Conservation (phyloP, 2,329 filamentous ascomycete genomes). For the Parafenestella ontariensis region DNA sequence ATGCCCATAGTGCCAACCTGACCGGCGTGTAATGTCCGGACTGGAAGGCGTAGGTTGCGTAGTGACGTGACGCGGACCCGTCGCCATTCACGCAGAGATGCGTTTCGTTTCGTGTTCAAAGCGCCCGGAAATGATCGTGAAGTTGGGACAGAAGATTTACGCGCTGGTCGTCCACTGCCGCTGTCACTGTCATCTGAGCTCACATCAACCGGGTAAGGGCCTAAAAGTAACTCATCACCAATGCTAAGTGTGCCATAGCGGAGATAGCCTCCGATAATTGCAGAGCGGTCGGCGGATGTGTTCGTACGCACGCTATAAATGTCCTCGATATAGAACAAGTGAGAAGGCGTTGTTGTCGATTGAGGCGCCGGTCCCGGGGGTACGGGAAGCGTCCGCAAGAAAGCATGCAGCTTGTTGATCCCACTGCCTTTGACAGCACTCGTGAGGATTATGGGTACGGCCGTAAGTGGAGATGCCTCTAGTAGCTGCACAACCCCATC, state of each 20-base stretch:
- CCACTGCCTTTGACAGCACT: slow-evolving; percentile 86
- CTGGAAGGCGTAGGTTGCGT: slow-evolving; percentile 84
- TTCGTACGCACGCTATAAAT: slow-evolving; percentile 71
- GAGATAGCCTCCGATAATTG: slow-evolving; percentile 85
- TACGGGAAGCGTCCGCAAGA: slow-evolving; percentile 75
- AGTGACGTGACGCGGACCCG: slow-evolving; percentile 82
- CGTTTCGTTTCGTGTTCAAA: slow-evolving; percentile 36
- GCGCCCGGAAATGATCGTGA: slow-evolving; percentile 59
- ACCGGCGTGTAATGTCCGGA: slow-evolving; percentile 74
- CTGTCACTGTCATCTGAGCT: slow-evolving; percentile 48
- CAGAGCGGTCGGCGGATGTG: slow-evolving; percentile 20
- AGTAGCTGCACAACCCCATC: slow-evolving; percentile 63
- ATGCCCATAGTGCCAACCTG: slow-evolving; percentile 92
- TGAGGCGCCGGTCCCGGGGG: slow-evolving; percentile 56
- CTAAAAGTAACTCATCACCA: slow-evolving; percentile 78
- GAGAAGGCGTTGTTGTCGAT: slow-evolving; percentile 54
- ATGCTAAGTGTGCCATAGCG: slow-evolving; percentile 79
- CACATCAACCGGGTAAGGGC: slow-evolving; percentile 64
- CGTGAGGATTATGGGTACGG: slow-evolving; percentile 85
- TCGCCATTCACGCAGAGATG: slow-evolving; percentile 67
- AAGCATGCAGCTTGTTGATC: slow-evolving; percentile 79
- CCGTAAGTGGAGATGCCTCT: slow-evolving; percentile 51
- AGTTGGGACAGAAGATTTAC: slow-evolving; percentile 43
- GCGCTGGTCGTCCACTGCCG: slow-evolving; percentile 36
- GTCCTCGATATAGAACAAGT: slow-evolving; percentile 89